Conservation (phyloP, 768 basidiomycete genomes). For the Leccinum variicolor region DNA sequence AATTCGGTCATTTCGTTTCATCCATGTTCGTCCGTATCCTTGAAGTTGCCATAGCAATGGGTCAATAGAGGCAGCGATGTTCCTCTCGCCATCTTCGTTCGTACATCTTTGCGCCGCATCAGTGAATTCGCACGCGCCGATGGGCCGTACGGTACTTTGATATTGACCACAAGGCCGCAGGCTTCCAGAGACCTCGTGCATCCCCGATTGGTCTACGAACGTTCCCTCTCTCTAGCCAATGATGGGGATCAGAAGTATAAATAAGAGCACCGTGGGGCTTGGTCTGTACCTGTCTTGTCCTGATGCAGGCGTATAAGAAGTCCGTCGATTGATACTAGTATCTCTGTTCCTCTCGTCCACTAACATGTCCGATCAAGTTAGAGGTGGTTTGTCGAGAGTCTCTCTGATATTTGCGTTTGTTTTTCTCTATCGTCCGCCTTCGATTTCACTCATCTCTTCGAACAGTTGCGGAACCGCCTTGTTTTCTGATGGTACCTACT, state of each 20-base stretch:
- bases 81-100: background rate
- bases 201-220: slow-evolving; percentile 14
- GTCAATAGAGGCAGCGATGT: background rate
- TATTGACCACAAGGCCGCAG: background rate
- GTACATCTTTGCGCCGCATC: background rate
- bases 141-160: background rate
- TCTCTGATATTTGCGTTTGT: slow-evolving; percentile 84
- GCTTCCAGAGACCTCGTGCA: no score
- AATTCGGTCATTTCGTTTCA: background rate
- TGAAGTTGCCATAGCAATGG: background rate
- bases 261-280: background rate
- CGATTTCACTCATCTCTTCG: slow-evolving; percentile 1
- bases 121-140: background rate
- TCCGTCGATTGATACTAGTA: background rate
- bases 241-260: background rate
- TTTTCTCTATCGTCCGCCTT: slow-evolving; percentile 14
- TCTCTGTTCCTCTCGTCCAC: background rate
- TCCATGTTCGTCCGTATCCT: background rate
- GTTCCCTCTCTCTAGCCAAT: slow-evolving; percentile 20
- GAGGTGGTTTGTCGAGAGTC: slow-evolving; percentile 45
- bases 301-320: slow-evolving; percentile 11
- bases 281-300: background rate
- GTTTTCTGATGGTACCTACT: slow-evolving; percentile 71
- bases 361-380: slow-evolving; percentile 16
- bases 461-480: slow-evolving; percentile 80